Base-by-base conservation (phyloP, 2,329 filamentous ascomycete species). In the Stagonosporopsis rhizophila region DNA sequence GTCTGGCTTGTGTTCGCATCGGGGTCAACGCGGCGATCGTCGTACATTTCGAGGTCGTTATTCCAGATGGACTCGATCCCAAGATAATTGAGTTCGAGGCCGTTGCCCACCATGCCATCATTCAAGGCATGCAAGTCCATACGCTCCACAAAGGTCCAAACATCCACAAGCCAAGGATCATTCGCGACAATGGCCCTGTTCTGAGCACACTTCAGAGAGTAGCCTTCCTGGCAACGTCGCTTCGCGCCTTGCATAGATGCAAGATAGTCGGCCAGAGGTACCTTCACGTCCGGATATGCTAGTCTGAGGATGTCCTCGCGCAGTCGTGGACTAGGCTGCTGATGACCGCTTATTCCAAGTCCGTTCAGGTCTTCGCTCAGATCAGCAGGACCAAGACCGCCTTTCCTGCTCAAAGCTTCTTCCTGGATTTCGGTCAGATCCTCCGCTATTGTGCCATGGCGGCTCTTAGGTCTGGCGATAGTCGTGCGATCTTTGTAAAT, bases 81-180 rank as follows among this genome's bases (percentile, higher is more conserved):
- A 56, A 94, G 80, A 66, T 90, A 95, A 67, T 88, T 89, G 19
- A 94, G 77, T 65, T 95, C 90, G 4, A 92, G 78, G 2, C 83
- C 83, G 12, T 85, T 81, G 7, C 86, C 80, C 23, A 89, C 79
- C 89, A 95, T 90, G n/a, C 87, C 88, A 42, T 86, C 84, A 60
- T 88, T 83, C 32, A 82, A 80, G 2, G 88, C 86, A 27, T 87
- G 85, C 23, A 83, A 80, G 63, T 90, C 86, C 61, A 81, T 77
- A n/a, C 89, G 86, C 56, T 84, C 82, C 44, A 93, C 81, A 82
- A 90, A 91, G 42, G 86, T 84, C 91, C 91, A 96, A n/a, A 90
- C 79, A 52, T 90, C 88, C 54, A 87, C 83, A n/a, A 94, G 79
- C 85, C 89, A 91, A 27, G 84, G 85, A 66, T 93, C 88, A 58